phyloP scores from a whole-genome alignment of 768 basidiomycete species.

The Rhizopogon roseolus region DNA sequence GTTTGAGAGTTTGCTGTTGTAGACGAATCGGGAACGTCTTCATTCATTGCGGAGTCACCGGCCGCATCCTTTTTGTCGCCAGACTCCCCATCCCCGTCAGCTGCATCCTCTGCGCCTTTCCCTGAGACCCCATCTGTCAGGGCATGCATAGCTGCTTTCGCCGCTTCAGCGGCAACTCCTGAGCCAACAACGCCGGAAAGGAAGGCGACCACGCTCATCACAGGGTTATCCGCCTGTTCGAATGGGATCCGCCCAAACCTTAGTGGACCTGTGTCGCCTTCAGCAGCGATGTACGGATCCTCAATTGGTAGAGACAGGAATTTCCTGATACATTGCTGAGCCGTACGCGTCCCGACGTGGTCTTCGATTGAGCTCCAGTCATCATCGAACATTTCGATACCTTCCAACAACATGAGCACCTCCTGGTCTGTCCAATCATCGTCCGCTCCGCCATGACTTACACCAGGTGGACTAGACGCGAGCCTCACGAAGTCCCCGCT shows the following conservation, averaged over 20 bases:
- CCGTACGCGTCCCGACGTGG: slow-evolving; percentile 86
- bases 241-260: slow-evolving; percentile 82
- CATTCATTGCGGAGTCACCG: slow-evolving; percentile 35
- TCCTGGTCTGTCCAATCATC: slow-evolving; percentile 92
- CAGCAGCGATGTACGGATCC: slow-evolving; percentile 81
- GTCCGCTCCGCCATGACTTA: slow-evolving; percentile 40
- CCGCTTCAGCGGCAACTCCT: slow-evolving; percentile 88
- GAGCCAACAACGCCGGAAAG: slow-evolving; percentile 90
- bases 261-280: slow-evolving; percentile 71
- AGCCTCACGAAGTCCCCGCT: slow-evolving; percentile 95
- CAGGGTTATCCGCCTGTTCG: slow-evolving; percentile 93
- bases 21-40: slow-evolving; percentile 19
- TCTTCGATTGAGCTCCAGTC: slow-evolving; percentile 93
- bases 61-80: slow-evolving; percentile 31
- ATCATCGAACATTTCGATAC: slow-evolving; percentile 96
- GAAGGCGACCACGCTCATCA: slow-evolving; percentile 98
- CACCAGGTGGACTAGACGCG: slow-evolving; percentile 33
- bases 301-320: slow-evolving; percentile 97
- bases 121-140: slow-evolving; percentile 58
- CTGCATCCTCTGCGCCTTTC: slow-evolving; percentile 27
- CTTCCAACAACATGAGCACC: slow-evolving; percentile 84
- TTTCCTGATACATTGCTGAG: slow-evolving; percentile 93
- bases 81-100: slow-evolving; percentile 25
- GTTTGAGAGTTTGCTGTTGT: slow-evolving; percentile 7
- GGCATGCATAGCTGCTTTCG: slow-evolving; percentile 83